These are phyloP conservation scores for Cornus florida DNA, from an alignment of 148 eudicot genomes.

Conservation along the genomic window DNA sequence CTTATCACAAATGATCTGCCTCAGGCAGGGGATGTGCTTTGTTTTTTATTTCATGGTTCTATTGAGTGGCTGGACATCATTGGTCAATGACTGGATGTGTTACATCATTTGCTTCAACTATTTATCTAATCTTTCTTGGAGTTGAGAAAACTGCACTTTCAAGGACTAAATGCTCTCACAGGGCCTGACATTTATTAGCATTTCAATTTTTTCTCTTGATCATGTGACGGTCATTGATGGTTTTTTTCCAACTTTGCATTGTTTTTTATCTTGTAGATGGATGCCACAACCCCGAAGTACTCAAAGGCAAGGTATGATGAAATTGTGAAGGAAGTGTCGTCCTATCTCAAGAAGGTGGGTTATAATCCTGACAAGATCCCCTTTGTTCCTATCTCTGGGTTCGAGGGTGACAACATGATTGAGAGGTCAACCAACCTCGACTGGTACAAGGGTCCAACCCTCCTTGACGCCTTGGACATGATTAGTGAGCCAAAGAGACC, in stretches of 20 bases:
- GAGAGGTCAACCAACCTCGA: constrained; percentile 38
- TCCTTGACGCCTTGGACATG: constrained; percentile 31
- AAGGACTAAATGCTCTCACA: neutral
- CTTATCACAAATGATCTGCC: neutral
- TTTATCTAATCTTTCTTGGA: too few relatives aligned
- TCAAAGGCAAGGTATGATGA: constrained; percentile 35
- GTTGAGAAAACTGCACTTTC: too few relatives aligned
- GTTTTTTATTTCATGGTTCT: neutral
- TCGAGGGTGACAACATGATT: constrained; percentile 39
- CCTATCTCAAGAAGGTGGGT: constrained; percentile 36
- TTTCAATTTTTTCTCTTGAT: neutral
- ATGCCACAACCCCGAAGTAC: constrained; percentile 40
- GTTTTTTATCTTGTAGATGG: constrained; percentile 19
- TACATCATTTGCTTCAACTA: neutral
- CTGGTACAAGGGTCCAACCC: constrained; percentile 40
- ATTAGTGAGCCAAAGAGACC: constrained; percentile 32
- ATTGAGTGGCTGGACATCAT: neutral
- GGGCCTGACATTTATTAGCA: neutral
- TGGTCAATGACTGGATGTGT: neutral
- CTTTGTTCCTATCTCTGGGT: constrained; percentile 33
- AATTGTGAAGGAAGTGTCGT: constrained; percentile 38
- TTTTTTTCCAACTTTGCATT: neutral
- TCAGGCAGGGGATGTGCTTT: neutral
- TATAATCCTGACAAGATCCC: constrained; percentile 36
- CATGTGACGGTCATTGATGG: neutral